phyloP scores from a whole-genome alignment of 192 early-diverging fungal species.

The Jimgerdemannia lactiflua region DNA sequence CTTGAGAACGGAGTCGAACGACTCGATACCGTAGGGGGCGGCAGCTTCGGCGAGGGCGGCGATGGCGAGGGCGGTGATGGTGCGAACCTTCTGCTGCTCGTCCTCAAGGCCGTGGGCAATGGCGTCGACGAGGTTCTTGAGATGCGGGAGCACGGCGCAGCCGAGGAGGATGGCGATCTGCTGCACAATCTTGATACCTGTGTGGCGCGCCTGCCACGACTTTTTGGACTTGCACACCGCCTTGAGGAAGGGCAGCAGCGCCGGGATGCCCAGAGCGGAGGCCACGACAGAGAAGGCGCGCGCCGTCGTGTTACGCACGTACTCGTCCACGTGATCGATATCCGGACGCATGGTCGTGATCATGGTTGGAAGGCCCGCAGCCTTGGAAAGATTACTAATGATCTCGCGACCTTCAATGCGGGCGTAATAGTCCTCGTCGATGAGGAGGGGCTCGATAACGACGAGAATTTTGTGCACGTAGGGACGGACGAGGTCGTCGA shows the following conservation, averaged over 20 bases:
- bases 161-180: slow-evolving; percentile 96
- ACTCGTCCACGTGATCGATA: slow-evolving; percentile 98
- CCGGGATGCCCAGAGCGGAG: slow-evolving; percentile 92
- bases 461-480: slow-evolving; percentile 99
- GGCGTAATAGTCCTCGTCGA: slow-evolving; percentile 98
- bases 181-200: slow-evolving; percentile 96
- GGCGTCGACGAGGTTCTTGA: slow-evolving; percentile 88
- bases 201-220: slow-evolving; percentile 98
- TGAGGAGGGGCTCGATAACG: slow-evolving; percentile 95
- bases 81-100: slow-evolving; percentile 96
- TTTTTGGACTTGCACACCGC: slow-evolving; percentile 95
- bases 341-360: slow-evolving; percentile 99
- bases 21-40: slow-evolving; percentile 98
- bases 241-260: slow-evolving; percentile 91
- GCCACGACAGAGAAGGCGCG: slow-evolving; percentile 98
- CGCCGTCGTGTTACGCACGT: slow-evolving; percentile 97
- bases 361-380: slow-evolving; percentile 97
- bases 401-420: slow-evolving; percentile 97
- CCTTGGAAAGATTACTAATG: slow-evolving; percentile 96
- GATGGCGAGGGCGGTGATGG: slow-evolving; percentile 92
- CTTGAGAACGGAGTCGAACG: slow-evolving; percentile 86
- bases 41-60: slow-evolving; percentile 96
- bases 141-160: slow-evolving; percentile 92
- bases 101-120: slow-evolving; percentile 92
- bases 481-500: slow-evolving; percentile 95